Base-by-base conservation (phyloP, 23 red algal genomes). In the Cyanidiococcus yangmingshanensis region DNA sequence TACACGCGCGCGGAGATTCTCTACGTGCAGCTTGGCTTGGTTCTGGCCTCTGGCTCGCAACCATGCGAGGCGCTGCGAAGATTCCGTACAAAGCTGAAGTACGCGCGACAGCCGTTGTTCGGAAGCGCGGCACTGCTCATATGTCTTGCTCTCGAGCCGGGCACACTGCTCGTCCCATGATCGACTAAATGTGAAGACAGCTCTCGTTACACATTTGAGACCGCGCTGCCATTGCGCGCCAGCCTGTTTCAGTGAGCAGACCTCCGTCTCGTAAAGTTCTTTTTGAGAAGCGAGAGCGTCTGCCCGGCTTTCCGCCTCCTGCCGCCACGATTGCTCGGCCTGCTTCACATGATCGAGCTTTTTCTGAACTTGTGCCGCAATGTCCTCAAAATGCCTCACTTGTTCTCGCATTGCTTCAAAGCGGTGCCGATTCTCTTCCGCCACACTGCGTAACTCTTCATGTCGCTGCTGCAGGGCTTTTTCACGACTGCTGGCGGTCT, bases 311-410 rank as follows among this genome's bases (percentile, higher is more conserved):
- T 25, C 12, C 12, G 63, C 63, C n/a, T 35, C 16, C 27, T 35
- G 63, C 63, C 63, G 63, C 63, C 63, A 71, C 63, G 15, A 12
- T 29, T 71, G 63, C 32, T 71, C 63, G 3, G 21, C 3, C 32
- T 25, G n/a, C 27, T 71, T 25, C 16, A 29, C 32, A 7, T 71
- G n/a, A 7, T 71, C 63, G n/a, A 71, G 63, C 32, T 35, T 25
- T 25, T 71, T 25, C 63, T 71, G 63, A 12, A 35, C 63, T 29
- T 71, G 3, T 30, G 7, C 63, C 3, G 32, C 27, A 7, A 71
- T 25, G 16, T 7, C 3, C 27, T 71, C n/a, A 35, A 71, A 71
- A 30, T 35, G 63, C 21, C 7, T 3, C 3, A 71, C 27, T 35
- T 71, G n/a, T 3, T 30, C n/a, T 29, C 32, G 63, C 63, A 71